Evolutionary conservation across 2,329 filamentous ascomycete species (phyloP).

Genomic region (Leptographium wingfieldii): DNA sequence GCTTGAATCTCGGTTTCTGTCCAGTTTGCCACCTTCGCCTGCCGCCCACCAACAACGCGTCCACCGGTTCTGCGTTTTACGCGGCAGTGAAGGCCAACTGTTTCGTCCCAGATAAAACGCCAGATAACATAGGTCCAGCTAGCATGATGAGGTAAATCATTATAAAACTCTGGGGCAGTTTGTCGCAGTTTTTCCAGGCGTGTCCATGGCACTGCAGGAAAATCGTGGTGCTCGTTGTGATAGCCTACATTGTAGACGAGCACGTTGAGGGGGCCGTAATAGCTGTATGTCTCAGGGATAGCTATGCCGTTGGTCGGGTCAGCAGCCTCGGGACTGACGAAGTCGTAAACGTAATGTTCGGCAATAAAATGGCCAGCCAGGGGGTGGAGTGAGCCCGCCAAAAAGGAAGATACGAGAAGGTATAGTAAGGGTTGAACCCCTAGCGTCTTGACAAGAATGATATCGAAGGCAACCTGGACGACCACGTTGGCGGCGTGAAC

Average conservation of each 20-base stretch:
- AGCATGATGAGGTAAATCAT: constrained; percentile 69
- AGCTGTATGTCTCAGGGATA: constrained; percentile 89
- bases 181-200: constrained; percentile 62
- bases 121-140: constrained; percentile 92
- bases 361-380: constrained; percentile 97
- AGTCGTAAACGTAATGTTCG: constrained; percentile 81
- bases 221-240: constrained; percentile 99
- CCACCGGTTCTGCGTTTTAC: constrained; percentile 83
- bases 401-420: constrained; percentile 78
- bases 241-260: constrained; percentile 95
- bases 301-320: constrained; percentile 49
- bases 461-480: constrained; percentile 69
- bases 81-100: constrained; percentile 79
- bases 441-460: constrained; percentile 46
- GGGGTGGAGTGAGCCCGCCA: constrained; percentile 87
- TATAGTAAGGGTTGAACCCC: constrained; percentile 62
- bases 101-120: constrained; percentile 86
- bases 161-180: constrained; percentile 85
- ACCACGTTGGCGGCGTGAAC: constrained; percentile 74
- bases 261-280: constrained; percentile 87
- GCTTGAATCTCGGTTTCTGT: constrained; percentile 58
- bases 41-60: constrained; percentile 40
- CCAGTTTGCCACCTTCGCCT: constrained; percentile 41
- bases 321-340: constrained; percentile 39
- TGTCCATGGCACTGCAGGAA: constrained; percentile 94